These are phyloP conservation scores for Rhodomyrtus psidioides DNA, from an alignment of 441 rosid genomes.

Conservation along the genomic window DNA sequence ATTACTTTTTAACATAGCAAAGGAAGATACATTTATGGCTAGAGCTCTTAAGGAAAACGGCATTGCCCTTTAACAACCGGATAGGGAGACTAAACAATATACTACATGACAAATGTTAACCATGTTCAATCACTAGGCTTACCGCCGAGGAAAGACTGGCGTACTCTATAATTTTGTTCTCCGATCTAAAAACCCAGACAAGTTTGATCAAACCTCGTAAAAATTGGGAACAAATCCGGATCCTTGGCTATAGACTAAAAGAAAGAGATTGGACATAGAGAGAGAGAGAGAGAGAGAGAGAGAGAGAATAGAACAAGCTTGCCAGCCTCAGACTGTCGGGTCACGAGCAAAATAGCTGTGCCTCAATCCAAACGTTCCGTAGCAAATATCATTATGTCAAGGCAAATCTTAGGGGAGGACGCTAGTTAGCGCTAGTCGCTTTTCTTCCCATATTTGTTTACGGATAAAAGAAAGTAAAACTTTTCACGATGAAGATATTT, in stretches of 20 bases:
- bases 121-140: too few relatives aligned
- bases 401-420: fast-evolving
- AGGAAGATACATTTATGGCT: not conserved
- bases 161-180: too few relatives aligned
- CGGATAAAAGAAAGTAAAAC: not conserved
- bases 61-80: not conserved
- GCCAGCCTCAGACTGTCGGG: fast-evolving
- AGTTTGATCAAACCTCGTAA: not conserved
- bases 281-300: fast-evolving
- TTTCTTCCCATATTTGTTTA: not conserved
- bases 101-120: too few relatives aligned
- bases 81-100: too few relatives aligned
- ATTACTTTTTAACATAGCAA: not conserved
- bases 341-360: not conserved
- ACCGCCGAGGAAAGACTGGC: too few relatives aligned
- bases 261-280: not conserved
- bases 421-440: fast-evolving
- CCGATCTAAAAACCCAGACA: not conserved
- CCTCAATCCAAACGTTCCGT: not conserved
- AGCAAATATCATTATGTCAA: not conserved
- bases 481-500: not conserved
- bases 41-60: not conserved
- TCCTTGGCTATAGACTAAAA: not conserved
- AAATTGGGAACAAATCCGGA: not conserved
- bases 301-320: not conserved